Evolutionary conservation across 2,329 filamentous ascomycete genomes (phyloP).

Genomic region (Monosporascus cannonballus): DNA sequence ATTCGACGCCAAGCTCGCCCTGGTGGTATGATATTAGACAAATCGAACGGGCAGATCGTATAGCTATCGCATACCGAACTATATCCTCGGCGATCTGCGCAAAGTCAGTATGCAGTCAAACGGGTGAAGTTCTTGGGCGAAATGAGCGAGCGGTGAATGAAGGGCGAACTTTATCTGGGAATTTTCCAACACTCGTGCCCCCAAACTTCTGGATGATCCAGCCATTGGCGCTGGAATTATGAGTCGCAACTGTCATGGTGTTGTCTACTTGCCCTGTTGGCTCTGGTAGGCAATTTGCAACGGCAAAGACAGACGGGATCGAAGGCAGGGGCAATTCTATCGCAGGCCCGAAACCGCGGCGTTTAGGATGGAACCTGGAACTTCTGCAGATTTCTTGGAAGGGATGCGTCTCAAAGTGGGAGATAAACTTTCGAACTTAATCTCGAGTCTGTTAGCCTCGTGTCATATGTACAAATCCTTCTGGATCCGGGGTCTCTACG

Average conservation of each 20-base stretch:
- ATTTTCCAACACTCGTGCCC: slow-evolving; percentile 93
- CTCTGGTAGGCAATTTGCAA: background rate
- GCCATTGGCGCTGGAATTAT: slow-evolving; percentile 34
- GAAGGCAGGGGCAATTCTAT: background rate
- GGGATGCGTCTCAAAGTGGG: too few species aligned
- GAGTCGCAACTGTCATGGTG: slow-evolving; percentile 9
- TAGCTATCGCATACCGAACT: slow-evolving; percentile 44
- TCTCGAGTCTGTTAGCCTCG: too few species aligned
- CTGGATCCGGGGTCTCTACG: too few species aligned
- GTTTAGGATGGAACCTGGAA: too few species aligned
- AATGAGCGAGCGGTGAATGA: slow-evolving; percentile 19
- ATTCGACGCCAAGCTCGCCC: slow-evolving; percentile 57
- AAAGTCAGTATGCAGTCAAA: slow-evolving; percentile 1
- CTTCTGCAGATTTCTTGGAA: too few species aligned
- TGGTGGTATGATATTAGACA: slow-evolving; percentile 25
- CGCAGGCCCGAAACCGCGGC: too few species aligned
- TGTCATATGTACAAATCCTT: too few species aligned
- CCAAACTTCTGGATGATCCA: slow-evolving; percentile 96
- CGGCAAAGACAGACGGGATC: background rate
- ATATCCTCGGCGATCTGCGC: slow-evolving; percentile 60
- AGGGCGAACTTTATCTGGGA: slow-evolving; percentile 59
- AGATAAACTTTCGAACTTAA: too few species aligned
- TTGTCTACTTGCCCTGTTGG: background rate
- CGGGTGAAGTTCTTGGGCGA: background rate
- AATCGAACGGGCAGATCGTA: slow-evolving; percentile 6